Evolutionary conservation across 805 yeast species (phyloP), one percentile per base, ranked within the genome.

Genomic region (Cyberlindnera suaveolens): DNA sequence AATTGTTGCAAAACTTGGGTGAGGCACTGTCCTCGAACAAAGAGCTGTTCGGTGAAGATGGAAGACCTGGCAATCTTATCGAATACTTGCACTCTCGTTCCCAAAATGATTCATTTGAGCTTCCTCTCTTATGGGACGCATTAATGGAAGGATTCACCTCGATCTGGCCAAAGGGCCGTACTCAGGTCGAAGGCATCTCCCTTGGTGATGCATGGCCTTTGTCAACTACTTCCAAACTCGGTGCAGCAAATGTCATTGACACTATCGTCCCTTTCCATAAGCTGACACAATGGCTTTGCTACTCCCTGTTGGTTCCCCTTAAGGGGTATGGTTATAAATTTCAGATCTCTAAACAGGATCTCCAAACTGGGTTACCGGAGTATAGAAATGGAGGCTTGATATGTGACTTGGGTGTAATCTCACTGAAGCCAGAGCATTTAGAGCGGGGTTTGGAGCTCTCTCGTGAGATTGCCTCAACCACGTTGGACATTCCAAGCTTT

Each of bases 331-430:
- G 78, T 4, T 60, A 68, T 42, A 68, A 72, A 39, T 67, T 89
- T 56, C 85, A 85, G 53, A 67, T 61, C 3, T 61, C 78, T 15
- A 73, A 77, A 14, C 90, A 90, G 60, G 91, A 95, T 0, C 71
- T 91, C 37, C 87, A 89, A 56, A 95, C 91, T 10, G 74, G 98
- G 40, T 78, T 93, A 35, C 91, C 82, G 2, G 99, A 93, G 63
- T 88, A 91, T 50, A 72, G 86, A 54, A 80, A 80, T 46, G 86
- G 85, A 36, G 86, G 86, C 0, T 60, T 80, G 29, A 67, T 80
- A 53, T 73, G 76, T 33, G 86, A 80, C 57, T 63, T 75, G 38
- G 78, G 72, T 11, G 70, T 79, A 0, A 57, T 80, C 36, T 51
- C 61, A 5, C 58, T 80, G 39, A 79, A 78, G 51, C 66, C 69